These are phyloP conservation scores for Lactarius sanguifluus DNA, from an alignment of 768 basidiomycete species.

Conservation along the genomic window DNA sequence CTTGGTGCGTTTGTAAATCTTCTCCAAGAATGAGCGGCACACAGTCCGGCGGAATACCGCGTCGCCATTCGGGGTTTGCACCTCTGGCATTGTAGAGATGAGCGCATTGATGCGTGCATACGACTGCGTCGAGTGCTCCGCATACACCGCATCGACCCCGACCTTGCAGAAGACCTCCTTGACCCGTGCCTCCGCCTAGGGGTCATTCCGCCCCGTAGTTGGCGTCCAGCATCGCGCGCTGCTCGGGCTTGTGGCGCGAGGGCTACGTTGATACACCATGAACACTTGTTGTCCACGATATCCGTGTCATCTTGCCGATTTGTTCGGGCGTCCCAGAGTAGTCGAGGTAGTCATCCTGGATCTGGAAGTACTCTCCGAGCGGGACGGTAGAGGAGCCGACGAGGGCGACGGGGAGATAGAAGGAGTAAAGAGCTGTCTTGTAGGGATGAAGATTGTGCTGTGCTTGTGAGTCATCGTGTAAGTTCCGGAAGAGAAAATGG, in stretches of 20 bases:
- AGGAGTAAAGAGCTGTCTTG: constrained; percentile 98
- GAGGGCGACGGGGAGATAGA: constrained; percentile 96
- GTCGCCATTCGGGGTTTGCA: constrained; percentile 35
- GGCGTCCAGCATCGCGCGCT: constrained; percentile 58
- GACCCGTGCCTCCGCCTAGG: constrained; percentile 56
- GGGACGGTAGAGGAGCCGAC: constrained; percentile 85
- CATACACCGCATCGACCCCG: constrained; percentile 67
- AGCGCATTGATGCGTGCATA: constrained; percentile 64
- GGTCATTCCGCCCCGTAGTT: constrained; percentile 64
- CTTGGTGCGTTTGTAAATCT: constrained; percentile 71
- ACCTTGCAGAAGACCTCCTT: constrained; percentile 73
- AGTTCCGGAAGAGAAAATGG: neutral
- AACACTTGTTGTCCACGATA: constrained; percentile 98
- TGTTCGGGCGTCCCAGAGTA: constrained; percentile 85
- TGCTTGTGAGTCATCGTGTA: constrained; percentile 51
- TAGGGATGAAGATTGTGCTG: constrained; percentile 83
- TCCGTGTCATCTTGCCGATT: constrained; percentile 98
- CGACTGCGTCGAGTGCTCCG: constrained; percentile 71
- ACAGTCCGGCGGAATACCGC: constrained; percentile 58
- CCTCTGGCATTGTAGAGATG: constrained; percentile 75
- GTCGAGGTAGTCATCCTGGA: constrained; percentile 97
- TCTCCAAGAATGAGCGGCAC: constrained; percentile 82
- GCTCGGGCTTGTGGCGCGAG: constrained; percentile 46
- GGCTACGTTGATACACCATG: constrained; percentile 92
- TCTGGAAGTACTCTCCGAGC: constrained; percentile 97